A percentile compares a stretch with the other conserved stretches of the same genome.
phyloP scores from a whole-genome alignment of 495 filamentous ascomycete species.

The Tuber aestivum region DNA sequence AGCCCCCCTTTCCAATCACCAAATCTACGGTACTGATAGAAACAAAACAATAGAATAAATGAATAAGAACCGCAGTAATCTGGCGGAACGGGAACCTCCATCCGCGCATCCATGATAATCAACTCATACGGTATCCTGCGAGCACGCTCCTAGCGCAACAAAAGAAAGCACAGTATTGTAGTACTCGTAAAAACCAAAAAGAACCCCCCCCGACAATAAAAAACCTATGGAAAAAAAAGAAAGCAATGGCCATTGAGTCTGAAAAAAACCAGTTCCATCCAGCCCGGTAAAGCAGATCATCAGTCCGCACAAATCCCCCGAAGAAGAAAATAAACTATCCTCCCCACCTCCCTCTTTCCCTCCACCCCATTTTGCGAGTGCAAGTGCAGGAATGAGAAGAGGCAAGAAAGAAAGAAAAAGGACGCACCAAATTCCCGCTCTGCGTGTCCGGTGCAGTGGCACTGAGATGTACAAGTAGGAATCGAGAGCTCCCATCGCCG shows the following conservation, averaged over 20 bases:
- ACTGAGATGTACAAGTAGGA: neutral
- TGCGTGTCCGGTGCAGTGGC: neutral
- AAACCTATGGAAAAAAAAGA: neutral
- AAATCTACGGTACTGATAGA: neutral
- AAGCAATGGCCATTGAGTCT: neutral
- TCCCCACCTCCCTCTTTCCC: neutral
- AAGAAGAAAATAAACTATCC: neutral
- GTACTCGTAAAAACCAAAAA: neutral
- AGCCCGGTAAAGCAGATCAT: neutral
- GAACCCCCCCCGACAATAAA: too few relatives aligned
- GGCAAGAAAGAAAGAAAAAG: neutral
- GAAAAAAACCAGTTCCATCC: neutral
- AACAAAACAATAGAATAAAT: neutral
- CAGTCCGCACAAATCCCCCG: neutral
- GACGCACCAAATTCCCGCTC: neutral
- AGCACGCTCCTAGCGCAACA: neutral
- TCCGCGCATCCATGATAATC: neutral
- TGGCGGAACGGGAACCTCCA: slow-evolving; percentile 1
- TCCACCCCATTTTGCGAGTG: neutral
- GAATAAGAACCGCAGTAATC: neutral
- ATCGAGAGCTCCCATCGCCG: neutral
- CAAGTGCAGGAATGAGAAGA: neutral
- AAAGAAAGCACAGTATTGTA: neutral
- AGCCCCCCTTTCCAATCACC: neutral
- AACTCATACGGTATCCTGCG: neutral